phyloP scores from a whole-genome alignment of 2,329 filamentous ascomycete species.

The Hymenotorrendiella dingleyae region DNA sequence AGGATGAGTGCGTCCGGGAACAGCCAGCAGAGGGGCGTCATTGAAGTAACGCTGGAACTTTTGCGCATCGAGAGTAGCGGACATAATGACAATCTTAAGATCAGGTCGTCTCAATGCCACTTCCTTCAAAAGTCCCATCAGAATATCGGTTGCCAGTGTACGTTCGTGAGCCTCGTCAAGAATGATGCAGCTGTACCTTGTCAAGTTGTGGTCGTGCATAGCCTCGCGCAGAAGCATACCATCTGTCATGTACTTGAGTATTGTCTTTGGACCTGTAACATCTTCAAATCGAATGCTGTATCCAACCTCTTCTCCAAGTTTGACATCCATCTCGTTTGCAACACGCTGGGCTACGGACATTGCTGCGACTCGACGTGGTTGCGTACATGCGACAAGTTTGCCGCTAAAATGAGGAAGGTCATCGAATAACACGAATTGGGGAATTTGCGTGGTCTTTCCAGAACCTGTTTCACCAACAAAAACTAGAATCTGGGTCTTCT shows the following conservation, averaged over 20 bases:
- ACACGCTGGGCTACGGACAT: slow-evolving; percentile 99
- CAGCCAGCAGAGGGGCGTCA: slow-evolving; percentile 85
- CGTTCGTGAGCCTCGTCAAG: slow-evolving; percentile 98
- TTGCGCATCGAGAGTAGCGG: slow-evolving; percentile 91
- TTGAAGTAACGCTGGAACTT: slow-evolving; percentile 99
- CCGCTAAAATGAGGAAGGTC: slow-evolving; percentile 80
- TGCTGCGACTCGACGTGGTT: slow-evolving; percentile 93
- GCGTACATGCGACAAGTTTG: slow-evolving; percentile 95
- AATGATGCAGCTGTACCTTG: slow-evolving; percentile 94
- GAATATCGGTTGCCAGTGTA: slow-evolving; percentile 91
- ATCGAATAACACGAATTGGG: slow-evolving; percentile 96
- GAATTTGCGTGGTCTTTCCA: slow-evolving; percentile 98
- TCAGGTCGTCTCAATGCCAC: slow-evolving; percentile 76
- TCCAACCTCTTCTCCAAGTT: slow-evolving; percentile 87
- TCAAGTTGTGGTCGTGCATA: slow-evolving; percentile 90
- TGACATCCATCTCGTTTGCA: slow-evolving; percentile 91
- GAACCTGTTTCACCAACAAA: slow-evolving; percentile 99
- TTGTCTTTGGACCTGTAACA: slow-evolving; percentile 78
- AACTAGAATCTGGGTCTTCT: slow-evolving; percentile 90
- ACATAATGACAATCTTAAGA: slow-evolving; percentile 98
- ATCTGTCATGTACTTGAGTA: slow-evolving; percentile 99
- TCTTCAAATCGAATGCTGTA: slow-evolving; percentile 99
- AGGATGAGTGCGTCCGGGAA: slow-evolving; percentile 90
- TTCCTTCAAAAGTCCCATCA: slow-evolving; percentile 95
- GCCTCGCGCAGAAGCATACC: slow-evolving; percentile 96